Percentiles rank a stretch among this genome's conserved stretches.
These are phyloP conservation scores for Claviceps sp. DNA, from an alignment of 2,329 filamentous ascomycete genomes.

Conservation along the genomic window DNA sequence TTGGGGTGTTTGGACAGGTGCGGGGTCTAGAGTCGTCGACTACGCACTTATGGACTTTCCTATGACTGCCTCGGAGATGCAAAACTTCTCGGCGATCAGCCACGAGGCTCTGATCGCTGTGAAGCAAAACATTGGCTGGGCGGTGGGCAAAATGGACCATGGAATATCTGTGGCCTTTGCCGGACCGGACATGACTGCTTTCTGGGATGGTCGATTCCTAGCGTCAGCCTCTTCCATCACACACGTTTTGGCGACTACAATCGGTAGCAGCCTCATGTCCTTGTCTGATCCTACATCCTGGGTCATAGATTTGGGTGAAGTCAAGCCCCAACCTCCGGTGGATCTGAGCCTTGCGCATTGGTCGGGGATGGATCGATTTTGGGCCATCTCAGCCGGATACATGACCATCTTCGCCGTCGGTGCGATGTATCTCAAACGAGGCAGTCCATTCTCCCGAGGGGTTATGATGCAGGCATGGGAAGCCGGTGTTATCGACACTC, in stretches of 20 bases:
- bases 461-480: slow-evolving; percentile 52
- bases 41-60: slow-evolving; percentile 38
- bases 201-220: slow-evolving; percentile 7
- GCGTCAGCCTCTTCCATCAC: slow-evolving; percentile 1
- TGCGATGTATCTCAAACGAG: slow-evolving; percentile 65
- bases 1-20: slow-evolving; percentile 28
- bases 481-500: slow-evolving; percentile 62
- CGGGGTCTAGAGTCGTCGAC: slow-evolving; percentile 33
- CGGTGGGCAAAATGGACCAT: slow-evolving; percentile 25
- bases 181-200: slow-evolving; percentile 24
- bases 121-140: slow-evolving; percentile 35
- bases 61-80: slow-evolving; percentile 48
- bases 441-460: slow-evolving; percentile 50
- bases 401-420: slow-evolving; percentile 60
- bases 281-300: slow-evolving; percentile 38
- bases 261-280: slow-evolving; percentile 10
- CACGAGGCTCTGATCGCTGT: slow-evolving; percentile 54
- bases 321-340: slow-evolving; percentile 24
- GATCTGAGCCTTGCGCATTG: slow-evolving; percentile 53
- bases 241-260: slow-evolving; percentile 9
- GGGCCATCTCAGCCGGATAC: slow-evolving; percentile 73
- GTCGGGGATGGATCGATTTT: slow-evolving; percentile 49
- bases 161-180: slow-evolving; percentile 29
- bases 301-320: slow-evolving; percentile 42
- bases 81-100: slow-evolving; percentile 63